Evolutionary conservation across 148 eudicot genomes (phyloP).

Genomic region (Rhododendron vialii): DNA sequence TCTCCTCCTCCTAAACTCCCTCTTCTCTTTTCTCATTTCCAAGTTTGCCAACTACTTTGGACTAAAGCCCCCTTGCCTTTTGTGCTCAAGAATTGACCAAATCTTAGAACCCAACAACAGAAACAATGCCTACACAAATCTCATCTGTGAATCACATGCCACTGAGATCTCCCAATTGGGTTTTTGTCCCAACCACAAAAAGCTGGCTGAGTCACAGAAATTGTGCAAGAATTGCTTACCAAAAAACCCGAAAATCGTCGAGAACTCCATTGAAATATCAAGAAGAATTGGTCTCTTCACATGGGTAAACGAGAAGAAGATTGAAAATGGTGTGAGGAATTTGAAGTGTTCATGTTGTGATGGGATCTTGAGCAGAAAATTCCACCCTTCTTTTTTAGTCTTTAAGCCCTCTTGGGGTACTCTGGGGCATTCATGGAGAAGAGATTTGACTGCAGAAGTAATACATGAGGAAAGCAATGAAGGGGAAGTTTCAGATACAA

Average conservation of each 20-base stretch:
- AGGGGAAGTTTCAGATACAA: conserved; percentile 16
- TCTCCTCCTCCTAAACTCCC: conserved; percentile 69
- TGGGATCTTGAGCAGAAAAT: conserved; percentile 22
- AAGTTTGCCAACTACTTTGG: conserved; percentile 73
- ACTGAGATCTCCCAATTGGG: conserved; percentile 63
- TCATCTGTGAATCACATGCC: conserved; percentile 69
- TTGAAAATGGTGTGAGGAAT: conserved; percentile 17
- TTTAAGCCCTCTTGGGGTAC: conserved; percentile 36
- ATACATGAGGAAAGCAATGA: conserved; percentile 20
- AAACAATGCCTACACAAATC: conserved; percentile 35
- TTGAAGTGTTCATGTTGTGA: conserved; percentile 75
- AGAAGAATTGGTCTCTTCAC: conserved; percentile 23
- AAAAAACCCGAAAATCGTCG: conserved; percentile 6
- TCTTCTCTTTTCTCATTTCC: conserved; percentile 63
- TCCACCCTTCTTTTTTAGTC: conserved; percentile 20
- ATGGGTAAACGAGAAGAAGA: conserved; percentile 34
- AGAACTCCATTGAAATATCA: not conserved
- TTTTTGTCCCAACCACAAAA: conserved; percentile 51
- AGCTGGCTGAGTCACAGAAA: conserved; percentile 43
- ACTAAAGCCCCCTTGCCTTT: conserved; percentile 71
- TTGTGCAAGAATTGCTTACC: conserved; percentile 60
- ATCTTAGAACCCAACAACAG: conserved; percentile 34
- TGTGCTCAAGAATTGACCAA: conserved; percentile 77
- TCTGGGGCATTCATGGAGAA: conserved; percentile 34
- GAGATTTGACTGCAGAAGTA: conserved; percentile 25